Evolutionary conservation across 225 moss, liverwort and hornwort genomes (phyloP).

Genomic region (Takakia lepidozioides): DNA sequence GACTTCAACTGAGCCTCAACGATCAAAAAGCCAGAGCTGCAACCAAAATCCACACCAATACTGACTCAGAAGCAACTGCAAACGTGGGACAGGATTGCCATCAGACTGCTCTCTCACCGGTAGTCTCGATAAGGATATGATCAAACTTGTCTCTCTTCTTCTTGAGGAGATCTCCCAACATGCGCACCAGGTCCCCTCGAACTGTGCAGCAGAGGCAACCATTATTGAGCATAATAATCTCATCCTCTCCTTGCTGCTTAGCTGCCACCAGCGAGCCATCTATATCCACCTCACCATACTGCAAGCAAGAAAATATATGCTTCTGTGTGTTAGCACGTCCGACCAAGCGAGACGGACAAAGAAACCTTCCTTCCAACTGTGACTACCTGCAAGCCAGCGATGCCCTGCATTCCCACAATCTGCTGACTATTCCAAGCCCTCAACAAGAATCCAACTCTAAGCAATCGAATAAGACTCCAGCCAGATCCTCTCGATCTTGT

Average conservation of each 20-base stretch:
- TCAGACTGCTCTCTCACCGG: constrained; percentile 57
- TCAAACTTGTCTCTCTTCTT: constrained; percentile 79
- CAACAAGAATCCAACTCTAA: not conserved
- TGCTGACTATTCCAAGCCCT: not conserved
- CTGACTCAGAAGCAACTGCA: too few species aligned
- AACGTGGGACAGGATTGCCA: too few species aligned
- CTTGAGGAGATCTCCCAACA: constrained; percentile 76
- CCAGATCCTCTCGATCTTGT: not conserved
- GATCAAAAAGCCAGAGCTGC: too few species aligned
- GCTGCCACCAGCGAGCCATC: constrained; percentile 87
- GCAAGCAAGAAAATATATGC: too few species aligned
- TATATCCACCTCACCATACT: constrained; percentile 96
- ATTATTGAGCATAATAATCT: constrained; percentile 91
- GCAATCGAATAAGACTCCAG: not conserved
- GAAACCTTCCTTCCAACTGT: too few species aligned
- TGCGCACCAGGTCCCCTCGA: constrained; percentile 89
- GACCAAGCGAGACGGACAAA: too few species aligned
- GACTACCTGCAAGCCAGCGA: too few species aligned
- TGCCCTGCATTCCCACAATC: not conserved
- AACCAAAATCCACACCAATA: too few species aligned
- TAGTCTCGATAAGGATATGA: constrained; percentile 91
- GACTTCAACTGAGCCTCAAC: too few species aligned
- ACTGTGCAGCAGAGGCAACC: constrained; percentile 99
- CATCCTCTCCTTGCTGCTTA: constrained; percentile 67
- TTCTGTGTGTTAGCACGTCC: too few species aligned